Evolutionary conservation across 2,329 filamentous ascomycete genomes (phyloP), one percentile per base, ranked within the genome.

Genomic region (Paraphaeosphaeria minitans): DNA sequence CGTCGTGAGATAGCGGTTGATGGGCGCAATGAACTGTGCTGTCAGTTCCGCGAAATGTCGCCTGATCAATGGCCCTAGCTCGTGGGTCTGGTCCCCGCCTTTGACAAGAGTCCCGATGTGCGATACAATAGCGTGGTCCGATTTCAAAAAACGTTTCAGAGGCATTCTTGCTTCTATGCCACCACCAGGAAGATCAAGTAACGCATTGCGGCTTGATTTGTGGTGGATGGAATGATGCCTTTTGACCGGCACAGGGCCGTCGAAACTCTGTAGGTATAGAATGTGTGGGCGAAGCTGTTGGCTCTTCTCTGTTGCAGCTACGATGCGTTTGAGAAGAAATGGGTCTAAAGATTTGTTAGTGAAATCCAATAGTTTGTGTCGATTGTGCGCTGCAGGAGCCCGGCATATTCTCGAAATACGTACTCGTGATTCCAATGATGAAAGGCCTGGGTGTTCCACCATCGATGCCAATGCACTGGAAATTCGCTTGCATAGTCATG

Each of bases 401-500:
- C 2, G 29, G 24, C 19, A 39, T 8, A 4, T 13, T 16, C 7
- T 3, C 27, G 12, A 22, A n/a, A 41, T 41, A 41, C 48, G 33
- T 53, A 53, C 50, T 79, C 6, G 77, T 79, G 58, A 78, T 75
- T 33, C 77, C 77, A 49, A 78, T 67, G 6, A 79, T 66, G 63
- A 78, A 79, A 10, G 73, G 70, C 14, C 72, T 65, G 0, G 77
- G 75, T 12, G 74, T 74, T 2, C 75, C 76, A 16, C 76, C 75
- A 49, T 78, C 75, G 51, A 77, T 72, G 42, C 76, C 76, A 8
- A 76, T 76, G 49, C 69, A 69, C n/a, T 70, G 67, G 60, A 78
- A 78, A 29, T 78, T 76, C 12, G 76, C 75, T 63, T 79, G 77
- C 77, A 79, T 79, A 37, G 76, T 79, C 67, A 78, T 71, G 61